Evolutionary conservation across 257 asterid genomes (phyloP), one percentile per base, ranked within the genome.

Genomic region (Solanum gracilifrons): DNA sequence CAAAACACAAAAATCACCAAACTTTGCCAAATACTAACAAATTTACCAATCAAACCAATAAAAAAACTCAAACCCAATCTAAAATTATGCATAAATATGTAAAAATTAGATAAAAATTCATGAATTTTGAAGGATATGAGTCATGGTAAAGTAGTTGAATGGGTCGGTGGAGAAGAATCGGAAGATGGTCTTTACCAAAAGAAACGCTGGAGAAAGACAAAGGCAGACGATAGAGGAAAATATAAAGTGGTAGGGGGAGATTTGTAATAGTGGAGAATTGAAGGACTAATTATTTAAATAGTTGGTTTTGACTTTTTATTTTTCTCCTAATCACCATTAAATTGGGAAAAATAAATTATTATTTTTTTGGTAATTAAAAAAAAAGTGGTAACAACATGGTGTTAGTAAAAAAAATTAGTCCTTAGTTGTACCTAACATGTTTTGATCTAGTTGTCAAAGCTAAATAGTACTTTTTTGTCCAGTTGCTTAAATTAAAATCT

Each of bases 61-160:
- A 27, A 15, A 5, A 31, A 18, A 9, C 39, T 20, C 66, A 55
- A 55, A 20, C 66, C 25, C 25, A 55, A 55, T 55, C 66, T 7
- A 20, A 20, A 55, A 55, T 55, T 55, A 55, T 20, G 25, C 25
- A 55, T 55, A 55, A 55, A 20, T 55, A 71, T 37, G 60, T 13
- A 35, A 75, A 2, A 46, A 76, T 27, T 29, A 31, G 3, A 35
- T 43, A 55, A 18, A 69, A 72, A 16, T 1, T 9, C 60, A 43
- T 55, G 87, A 33, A 82, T 82, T 46, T n/a, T 79, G 60, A 82
- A 91, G 93, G 96, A 93, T 93, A 93, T 92, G 94, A 88, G 96
- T 92, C 96, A 92, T 93, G 87, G 90, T 86, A 89, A 85, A 74
- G 76, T 25, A 68, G 90, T 8, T 21, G 88, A 72, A 76, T 25